Evolutionary conservation across 352 stramenopile species (phyloP), one percentile per base, ranked within the genome.

Genomic region (Phytophthora nicotianae): DNA sequence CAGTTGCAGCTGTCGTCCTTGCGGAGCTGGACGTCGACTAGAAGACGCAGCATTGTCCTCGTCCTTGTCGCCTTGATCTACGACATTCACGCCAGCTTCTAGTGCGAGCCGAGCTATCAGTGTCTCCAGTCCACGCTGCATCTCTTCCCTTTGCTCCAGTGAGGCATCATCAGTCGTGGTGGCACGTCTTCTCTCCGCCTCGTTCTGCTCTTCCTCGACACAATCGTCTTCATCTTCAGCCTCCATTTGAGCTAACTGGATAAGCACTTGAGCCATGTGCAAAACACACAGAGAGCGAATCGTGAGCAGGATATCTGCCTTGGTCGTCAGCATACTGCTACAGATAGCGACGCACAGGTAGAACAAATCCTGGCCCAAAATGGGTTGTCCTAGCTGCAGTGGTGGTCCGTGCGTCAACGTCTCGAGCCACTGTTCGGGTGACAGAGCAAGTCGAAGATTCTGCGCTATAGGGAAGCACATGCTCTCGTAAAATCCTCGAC

Each of bases 241-340:
- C 29, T 72, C 72, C 58, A 81, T 64, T 37, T 75, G 75, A 3
- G 78, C 68, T 6, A 90, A 67, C 52, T 93, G 86, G 0, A 93
- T 58, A 13, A 93, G 70, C 32, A 89, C 81, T 70, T 95, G 86
- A 2, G 72, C 79, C 81, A 93, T 91, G 64, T 91, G 72, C 4
- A 95, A 66, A 38, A 91, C 72, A 27, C 83, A 91, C 23, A 95
- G 76, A 11, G 77, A 88, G 14, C 84, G 83, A 23, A 95, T 85
- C 1, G 86, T 92, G 19, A 87, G 71, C 47, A 95, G 50, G 35
- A 95, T 91, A 20, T 95, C 82, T 0, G 86, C 75, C 53, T 93
- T 93, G 2, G 82, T 84, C 21, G 72, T 77, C 42, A 95, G 32
- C 76, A 93, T 88, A 50, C 78, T 91, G 53, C 83, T 89, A 65